Percentiles rank a stretch among this genome's conserved stretches.
These are phyloP conservation scores for Paramecium tetraurelia DNA, from an alignment of 73 alveolate species.

Conservation along the genomic window DNA sequence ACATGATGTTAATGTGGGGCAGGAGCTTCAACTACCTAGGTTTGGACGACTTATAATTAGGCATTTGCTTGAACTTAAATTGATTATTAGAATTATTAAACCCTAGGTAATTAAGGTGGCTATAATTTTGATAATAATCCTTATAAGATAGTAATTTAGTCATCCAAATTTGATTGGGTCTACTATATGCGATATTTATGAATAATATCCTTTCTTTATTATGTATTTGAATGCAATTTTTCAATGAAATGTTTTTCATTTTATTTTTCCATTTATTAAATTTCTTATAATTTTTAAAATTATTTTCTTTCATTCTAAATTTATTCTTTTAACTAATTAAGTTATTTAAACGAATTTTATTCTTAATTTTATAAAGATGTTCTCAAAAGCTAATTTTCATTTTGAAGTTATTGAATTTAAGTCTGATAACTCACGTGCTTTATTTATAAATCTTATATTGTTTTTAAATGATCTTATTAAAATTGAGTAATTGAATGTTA, in stretches of 20 bases:
- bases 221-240: neutral
- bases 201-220: neutral
- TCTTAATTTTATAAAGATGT: neutral
- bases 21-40: neutral
- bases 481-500: neutral
- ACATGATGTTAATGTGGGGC: neutral
- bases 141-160: neutral
- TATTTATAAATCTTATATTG: neutral
- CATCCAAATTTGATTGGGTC: neutral
- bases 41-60: neutral
- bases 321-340: neutral
- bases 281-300: neutral
- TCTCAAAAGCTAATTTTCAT: slow-evolving; percentile 11
- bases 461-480: neutral
- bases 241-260: neutral
- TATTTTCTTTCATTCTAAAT: neutral
- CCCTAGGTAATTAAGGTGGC: slow-evolving; percentile 30
- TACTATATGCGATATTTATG: neutral
- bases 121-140: neutral
- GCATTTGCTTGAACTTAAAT: neutral
- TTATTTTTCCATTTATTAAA: neutral
- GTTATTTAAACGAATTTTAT: neutral
- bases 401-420: neutral
- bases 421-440: neutral
- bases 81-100: neutral